phyloP scores from a whole-genome alignment of 139 green algal genomes.

The Micractinium conductrix region DNA sequence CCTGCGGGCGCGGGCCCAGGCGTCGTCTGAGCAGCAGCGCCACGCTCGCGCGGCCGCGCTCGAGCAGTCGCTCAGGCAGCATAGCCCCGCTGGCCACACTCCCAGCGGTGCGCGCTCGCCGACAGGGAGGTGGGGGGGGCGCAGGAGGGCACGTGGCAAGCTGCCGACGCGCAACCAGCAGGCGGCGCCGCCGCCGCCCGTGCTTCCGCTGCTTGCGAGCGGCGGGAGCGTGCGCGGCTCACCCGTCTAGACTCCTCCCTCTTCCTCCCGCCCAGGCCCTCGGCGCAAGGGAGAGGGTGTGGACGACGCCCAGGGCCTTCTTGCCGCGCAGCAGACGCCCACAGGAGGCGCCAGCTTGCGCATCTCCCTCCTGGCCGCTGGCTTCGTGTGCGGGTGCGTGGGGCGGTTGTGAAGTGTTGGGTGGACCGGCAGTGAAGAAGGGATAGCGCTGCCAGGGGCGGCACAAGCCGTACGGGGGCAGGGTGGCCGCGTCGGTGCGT shows the following conservation, averaged over 20 bases:
- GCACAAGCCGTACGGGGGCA: too few species aligned
- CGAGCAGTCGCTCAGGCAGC: conserved; percentile 4
- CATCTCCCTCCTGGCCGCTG: conserved; percentile 90
- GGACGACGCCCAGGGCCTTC: conserved; percentile 87
- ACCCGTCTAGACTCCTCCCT: background rate
- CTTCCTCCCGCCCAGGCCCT: conserved; percentile 63
- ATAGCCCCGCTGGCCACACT: background rate
- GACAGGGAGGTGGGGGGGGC: background rate
- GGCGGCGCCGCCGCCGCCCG: background rate
- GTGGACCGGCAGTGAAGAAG: too few species aligned
- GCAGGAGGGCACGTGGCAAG: background rate
- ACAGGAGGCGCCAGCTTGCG: conserved; percentile 67
- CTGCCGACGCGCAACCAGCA: background rate
- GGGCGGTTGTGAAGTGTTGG: background rate
- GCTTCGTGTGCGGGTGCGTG: conserved; percentile 79
- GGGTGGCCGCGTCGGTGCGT: too few species aligned
- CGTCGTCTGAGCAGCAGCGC: too few species aligned
- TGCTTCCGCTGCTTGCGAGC: background rate
- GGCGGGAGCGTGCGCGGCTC: background rate
- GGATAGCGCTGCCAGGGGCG: background rate
- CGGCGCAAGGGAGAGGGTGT: conserved; percentile 74
- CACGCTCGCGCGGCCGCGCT: too few species aligned
- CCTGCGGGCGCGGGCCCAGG: too few species aligned
- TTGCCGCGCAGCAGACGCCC: conserved; percentile 58
- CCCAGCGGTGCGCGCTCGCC: conserved; percentile 5